phyloP scores from a whole-genome alignment of 345 rosid species.

The Populus deltoides region DNA sequence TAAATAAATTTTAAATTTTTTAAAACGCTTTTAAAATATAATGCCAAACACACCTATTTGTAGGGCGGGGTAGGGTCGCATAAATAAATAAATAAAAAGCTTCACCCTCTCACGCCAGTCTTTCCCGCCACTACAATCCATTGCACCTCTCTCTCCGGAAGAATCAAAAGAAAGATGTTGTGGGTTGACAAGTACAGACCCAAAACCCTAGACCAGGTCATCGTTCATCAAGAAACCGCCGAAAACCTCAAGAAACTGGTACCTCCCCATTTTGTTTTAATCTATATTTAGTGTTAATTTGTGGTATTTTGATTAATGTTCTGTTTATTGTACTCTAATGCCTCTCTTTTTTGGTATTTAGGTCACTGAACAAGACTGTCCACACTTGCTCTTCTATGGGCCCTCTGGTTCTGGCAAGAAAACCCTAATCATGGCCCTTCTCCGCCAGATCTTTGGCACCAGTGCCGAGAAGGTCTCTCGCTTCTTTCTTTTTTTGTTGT shows the following conservation, averaged over 20 bases:
- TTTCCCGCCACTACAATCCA: slow-evolving; percentile 19
- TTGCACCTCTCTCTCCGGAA: background rate
- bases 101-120: background rate
- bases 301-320: background rate
- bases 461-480: slow-evolving; percentile 75
- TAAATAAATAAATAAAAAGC: background rate
- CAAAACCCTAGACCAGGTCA: slow-evolving; percentile 72
- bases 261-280: background rate
- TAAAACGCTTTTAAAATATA: too few relatives aligned
- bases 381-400: slow-evolving; percentile 95
- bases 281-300: background rate
- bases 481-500: background rate
- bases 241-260: slow-evolving; percentile 88
- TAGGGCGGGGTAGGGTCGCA: too few relatives aligned
- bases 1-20: too few relatives aligned
- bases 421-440: slow-evolving; percentile 94
- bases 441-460: slow-evolving; percentile 77
- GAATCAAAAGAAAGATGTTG: slow-evolving; percentile 50
- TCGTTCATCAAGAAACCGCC: slow-evolving; percentile 79
- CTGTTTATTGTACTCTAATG: background rate
- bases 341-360: slow-evolving; percentile 15
- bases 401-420: slow-evolving; percentile 98
- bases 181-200: slow-evolving; percentile 99
- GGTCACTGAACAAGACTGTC: slow-evolving; percentile 95
- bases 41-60: too few relatives aligned